phyloP scores from a whole-genome alignment of 2,329 filamentous ascomycete species.

The Stachybotrys chartarum region DNA sequence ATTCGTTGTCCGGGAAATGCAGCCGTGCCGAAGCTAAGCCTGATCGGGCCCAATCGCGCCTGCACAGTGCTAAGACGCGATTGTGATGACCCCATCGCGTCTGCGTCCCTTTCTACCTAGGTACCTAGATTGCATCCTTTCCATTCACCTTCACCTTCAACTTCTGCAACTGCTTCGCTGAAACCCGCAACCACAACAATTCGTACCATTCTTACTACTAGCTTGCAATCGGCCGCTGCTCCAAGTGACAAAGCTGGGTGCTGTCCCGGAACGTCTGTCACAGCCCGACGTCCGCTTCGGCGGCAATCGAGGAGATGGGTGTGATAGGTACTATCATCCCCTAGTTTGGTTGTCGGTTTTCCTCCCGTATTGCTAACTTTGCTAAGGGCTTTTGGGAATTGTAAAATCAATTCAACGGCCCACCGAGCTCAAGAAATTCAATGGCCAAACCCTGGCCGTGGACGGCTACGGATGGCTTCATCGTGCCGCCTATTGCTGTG shows the following conservation, averaged over 20 bases:
- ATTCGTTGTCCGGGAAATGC: no score
- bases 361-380: conserved; percentile 9
- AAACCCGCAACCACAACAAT: no score
- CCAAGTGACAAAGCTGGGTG: not conserved
- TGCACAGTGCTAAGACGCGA: no score
- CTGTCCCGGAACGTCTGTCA: not conserved
- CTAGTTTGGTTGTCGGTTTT: not conserved
- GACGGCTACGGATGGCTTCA: conserved; percentile 99
- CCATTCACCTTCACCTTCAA: no score
- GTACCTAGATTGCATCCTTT: no score
- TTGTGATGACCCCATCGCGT: no score
- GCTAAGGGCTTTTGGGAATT: conserved; percentile 72
- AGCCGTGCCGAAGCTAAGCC: no score
- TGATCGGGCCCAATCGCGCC: no score
- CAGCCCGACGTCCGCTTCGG: not conserved
- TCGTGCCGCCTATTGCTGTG: conserved; percentile 82
- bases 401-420: conserved; percentile 95
- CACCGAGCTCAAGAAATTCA: conserved; percentile 77
- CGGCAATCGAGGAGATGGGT: not conserved
- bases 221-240: not conserved
- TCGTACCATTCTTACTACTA: no score
- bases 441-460: conserved; percentile 83
- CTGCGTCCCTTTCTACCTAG: no score
- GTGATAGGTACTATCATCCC: conserved; percentile 13
- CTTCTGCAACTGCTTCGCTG: no score